Conservation (phyloP, 1,139 yeast species). For the Arxiozyma heterogenica region DNA sequence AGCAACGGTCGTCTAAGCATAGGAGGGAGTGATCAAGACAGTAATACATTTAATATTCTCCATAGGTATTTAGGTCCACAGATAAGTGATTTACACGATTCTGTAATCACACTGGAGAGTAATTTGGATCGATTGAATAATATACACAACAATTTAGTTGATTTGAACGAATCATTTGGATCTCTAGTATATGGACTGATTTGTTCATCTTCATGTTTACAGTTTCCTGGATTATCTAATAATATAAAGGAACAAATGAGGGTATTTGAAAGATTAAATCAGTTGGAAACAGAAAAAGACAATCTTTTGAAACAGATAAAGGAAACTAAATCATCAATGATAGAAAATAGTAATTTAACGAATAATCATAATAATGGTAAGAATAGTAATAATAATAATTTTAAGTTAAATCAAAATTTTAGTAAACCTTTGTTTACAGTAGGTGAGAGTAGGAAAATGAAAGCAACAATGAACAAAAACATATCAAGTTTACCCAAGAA, state of each 20-base stretch:
- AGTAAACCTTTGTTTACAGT: slow-evolving; percentile 9
- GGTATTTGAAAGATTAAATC: slow-evolving; percentile 14
- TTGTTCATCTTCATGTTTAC: slow-evolving; percentile 60
- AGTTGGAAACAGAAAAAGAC: slow-evolving; percentile 16
- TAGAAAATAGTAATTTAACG: background rate
- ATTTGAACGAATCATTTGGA: slow-evolving; percentile 56
- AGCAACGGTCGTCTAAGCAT: background rate
- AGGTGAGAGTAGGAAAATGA: background rate
- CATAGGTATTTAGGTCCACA: slow-evolving; percentile 26
- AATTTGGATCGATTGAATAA: slow-evolving; percentile 40
- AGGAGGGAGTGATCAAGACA: slow-evolving; percentile 1
- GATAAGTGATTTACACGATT: slow-evolving; percentile 25
- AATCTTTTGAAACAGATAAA: slow-evolving; percentile 12
- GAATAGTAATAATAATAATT: background rate
- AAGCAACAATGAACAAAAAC: background rate
- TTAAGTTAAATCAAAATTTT: slow-evolving; percentile 3
- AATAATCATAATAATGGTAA: background rate
- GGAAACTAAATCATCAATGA: slow-evolving; percentile 2
- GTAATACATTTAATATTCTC: slow-evolving; percentile 16
- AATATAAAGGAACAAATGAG: slow-evolving; percentile 22
- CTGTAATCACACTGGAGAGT: slow-evolving; percentile 40
- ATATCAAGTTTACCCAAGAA: background rate
- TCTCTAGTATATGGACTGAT: slow-evolving; percentile 53
- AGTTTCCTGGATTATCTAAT: slow-evolving; percentile 34
- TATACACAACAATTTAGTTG: slow-evolving; percentile 44